Evolutionary conservation across 2,329 filamentous ascomycete genomes (phyloP), one percentile per base, ranked within the genome.

Genomic region (Calonectria pseudoreteaudii): DNA sequence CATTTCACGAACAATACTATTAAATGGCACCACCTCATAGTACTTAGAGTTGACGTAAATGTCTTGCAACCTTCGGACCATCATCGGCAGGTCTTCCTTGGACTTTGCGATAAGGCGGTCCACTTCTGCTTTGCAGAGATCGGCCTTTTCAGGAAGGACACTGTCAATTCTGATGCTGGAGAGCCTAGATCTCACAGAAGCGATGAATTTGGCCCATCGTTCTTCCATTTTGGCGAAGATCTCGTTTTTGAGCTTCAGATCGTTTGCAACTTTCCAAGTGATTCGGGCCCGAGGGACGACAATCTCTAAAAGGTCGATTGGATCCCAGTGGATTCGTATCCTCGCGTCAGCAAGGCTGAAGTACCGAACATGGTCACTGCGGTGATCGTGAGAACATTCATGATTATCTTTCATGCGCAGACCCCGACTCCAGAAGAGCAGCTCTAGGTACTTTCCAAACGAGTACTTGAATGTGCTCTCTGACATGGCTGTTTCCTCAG

Each of bases 181-280:
- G 72, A 99, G 90, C 67, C 97, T 91, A 14, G 92, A 90, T 81
- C 93, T 94, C 67, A 99, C 95, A 0, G 96, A 98, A 26, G 90
- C 85, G 88, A 98, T 98, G 86, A 98, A 99, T 28, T 93, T 92
- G 76, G 92, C 92, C 86, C 98, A 93, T 44, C 95, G 92, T 68
- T 95, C 93, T 81, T 98, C 94, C 74, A 94, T 94, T 81, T 93
- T 94, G 28, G 88, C 89, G 82, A 94, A 99, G 38, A 98, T 92
- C 30, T 98, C 95, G 79, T 99, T 99, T 84, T 98, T 98, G 79
- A 99, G 90, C 77, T 90, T 94, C 64, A 99, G 86, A 82, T 99
- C 97, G 76, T 97, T 94, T 78, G 98, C 96, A 31, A 99, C 97
- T 83, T 98, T 98, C 96, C 97, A 99, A 0, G 96, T 98, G 66